Evolutionary conservation across 116 monocot species (phyloP).

Genomic region (Dioscorea cayenensis): DNA sequence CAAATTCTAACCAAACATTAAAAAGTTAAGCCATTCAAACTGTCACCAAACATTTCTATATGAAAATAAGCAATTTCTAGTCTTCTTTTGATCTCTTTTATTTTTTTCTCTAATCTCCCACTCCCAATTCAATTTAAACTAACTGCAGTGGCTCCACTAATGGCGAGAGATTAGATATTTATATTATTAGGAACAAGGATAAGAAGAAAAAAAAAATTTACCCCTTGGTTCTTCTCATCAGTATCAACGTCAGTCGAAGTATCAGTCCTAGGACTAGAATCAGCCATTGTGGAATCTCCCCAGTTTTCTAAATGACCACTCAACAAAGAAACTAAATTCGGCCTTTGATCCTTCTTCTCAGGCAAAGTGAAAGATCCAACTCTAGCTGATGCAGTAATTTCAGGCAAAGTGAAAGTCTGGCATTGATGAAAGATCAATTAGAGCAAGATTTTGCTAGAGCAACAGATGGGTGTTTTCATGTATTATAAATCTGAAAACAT

Average conservation of each 20-base stretch:
- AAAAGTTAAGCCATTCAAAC: no score
- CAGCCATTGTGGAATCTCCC: conserved; percentile 75
- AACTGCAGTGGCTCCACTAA: neutral
- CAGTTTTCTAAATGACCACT: conserved; percentile 71
- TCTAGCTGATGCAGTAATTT: conserved; percentile 28
- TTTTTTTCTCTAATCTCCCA: no score
- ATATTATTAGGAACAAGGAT: neutral
- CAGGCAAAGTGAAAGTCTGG: conserved; percentile 22
- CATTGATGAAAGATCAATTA: conserved; percentile 3
- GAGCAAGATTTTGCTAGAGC: neutral
- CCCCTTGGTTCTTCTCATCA: conserved; percentile 61
- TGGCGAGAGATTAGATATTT: neutral
- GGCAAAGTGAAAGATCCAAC: conserved; percentile 18
- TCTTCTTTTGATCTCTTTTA: no score
- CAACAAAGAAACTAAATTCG: conserved; percentile 34
- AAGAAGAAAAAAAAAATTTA: no score
- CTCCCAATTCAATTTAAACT: no score
- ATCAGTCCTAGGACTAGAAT: conserved; percentile 77
- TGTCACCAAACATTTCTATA: no score
- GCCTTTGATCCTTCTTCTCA: conserved; percentile 39
- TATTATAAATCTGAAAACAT: neutral
- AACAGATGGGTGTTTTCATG: neutral
- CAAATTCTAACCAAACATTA: no score
- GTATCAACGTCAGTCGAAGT: conserved; percentile 75
- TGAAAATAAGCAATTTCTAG: no score